Evolutionary conservation across 176 grass and related monocot species (phyloP), one percentile per base, ranked within the genome.

Genomic region (Eremochloa ophiuroides): DNA sequence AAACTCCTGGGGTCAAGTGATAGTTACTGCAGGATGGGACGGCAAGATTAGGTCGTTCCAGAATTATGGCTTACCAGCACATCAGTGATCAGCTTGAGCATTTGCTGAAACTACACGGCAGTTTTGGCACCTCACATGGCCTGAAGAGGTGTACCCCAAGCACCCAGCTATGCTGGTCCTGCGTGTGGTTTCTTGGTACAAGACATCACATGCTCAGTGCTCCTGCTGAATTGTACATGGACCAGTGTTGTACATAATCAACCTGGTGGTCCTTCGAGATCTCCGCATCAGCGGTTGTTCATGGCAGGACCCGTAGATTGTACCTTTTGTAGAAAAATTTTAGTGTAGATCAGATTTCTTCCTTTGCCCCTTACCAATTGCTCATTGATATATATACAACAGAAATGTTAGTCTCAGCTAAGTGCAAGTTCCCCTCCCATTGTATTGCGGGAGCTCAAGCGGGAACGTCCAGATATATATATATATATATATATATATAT

Each of bases 1-100:
- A 38, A 93, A 89, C 87, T 91, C 87, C 37, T 97, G 92, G 94
- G 92, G 89, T 58, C 94, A 92, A 67, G 94, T 97, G 55, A 90
- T 97, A 65, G 83, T 97, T 10, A 94, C 94, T 62, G 94, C 92
- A 6, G 94, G 94, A 60, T 90, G 85, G 92, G 94, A 97, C 1
- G 94, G 94, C 38, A 35, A 47, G 80, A 91, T 97, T 73, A 89
- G 87, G 74, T 91, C 73, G 48, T 97, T 92, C 77, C 94, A 94
- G 77, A 97, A 97, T 85, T 97, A 88, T 66, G 94, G 94, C 40
- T 80, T 97, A 65, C 89, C 92, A 27, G 76, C 82, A 11, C 76
- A 82, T 64, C 80, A 88, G 72, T 97, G 85, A 90, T 50, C 12
- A 14, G 22, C 48, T 76, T 80, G 74, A 50, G 66, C 28, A 68